Evolutionary conservation across 1,284 basidiomycete genomes (phyloP), one percentile per base, ranked within the genome.

Genomic region (Abortiporus biennis): DNA sequence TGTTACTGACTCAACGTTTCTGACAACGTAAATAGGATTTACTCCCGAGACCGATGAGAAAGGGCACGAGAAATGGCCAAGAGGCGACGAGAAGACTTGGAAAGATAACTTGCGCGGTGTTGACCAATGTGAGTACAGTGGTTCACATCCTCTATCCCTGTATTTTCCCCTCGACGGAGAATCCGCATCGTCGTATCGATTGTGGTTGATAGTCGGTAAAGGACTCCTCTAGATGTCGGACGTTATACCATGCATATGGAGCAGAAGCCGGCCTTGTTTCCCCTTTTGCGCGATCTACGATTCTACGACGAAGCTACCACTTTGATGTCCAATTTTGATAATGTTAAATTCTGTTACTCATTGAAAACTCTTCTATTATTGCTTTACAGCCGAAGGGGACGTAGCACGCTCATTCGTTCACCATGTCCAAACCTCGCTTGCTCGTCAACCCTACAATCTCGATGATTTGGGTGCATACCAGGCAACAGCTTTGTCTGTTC

Each of bases 401-500:
- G 81, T 92, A 56, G 83, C 86, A 17, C 83, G 77, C 54, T 82
- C 79, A n/a, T 72, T 94, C 53, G 86, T 93, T 29, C 76, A 81
- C 54, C 88, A 93, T 58, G 80, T 92, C 38, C 86, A 91, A 54
- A 91, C 90, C 0, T 87, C 88, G 9, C 72, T 96, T 40, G 90
- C 90, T 6, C 81, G 91, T 43, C 89, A 92, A 59, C 78, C 91
- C 1, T 85, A 85, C 71, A 95, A 92, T 59, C 68, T 94, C 41
- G 90, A 92, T 61, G 72, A 85, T 51, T 68, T 87, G 23, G 82
- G 88, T 48, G 83, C 83, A 33, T 92, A 90, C 64, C 84, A 90
- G 55, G 85, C 86, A 2, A 71, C 85, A 13, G 85, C 89, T 1
- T 66, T 94, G 29, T 83, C 88, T 29, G 85, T 85, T 38, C 76